Percentiles rank a stretch among this genome's conserved stretches.
Conservation (phyloP, 306 rosid species). For the Pueraria montana region DNA sequence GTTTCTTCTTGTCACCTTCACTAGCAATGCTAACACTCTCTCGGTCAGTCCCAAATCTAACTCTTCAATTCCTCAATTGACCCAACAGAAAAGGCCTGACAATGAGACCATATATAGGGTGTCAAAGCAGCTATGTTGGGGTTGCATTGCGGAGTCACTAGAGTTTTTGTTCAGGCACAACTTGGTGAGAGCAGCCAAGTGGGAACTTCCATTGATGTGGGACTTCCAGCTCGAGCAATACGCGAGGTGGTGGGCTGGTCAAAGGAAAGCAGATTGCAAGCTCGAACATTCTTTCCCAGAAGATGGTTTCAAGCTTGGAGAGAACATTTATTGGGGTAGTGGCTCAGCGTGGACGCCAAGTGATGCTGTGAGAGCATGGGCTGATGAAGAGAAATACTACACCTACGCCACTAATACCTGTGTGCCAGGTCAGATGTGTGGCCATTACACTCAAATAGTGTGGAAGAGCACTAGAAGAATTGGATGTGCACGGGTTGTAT, state of each 20-base stretch:
- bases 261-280: slow-evolving; percentile 74
- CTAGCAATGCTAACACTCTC: slow-evolving; percentile 7
- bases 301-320: slow-evolving; percentile 75
- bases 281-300: slow-evolving; percentile 85
- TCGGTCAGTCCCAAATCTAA: slow-evolving; percentile 33
- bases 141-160: slow-evolving; percentile 77
- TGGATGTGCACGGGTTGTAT: slow-evolving; percentile 82
- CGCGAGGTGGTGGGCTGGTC: slow-evolving; percentile 86
- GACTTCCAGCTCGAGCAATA: slow-evolving; percentile 77
- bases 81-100: slow-evolving; percentile 49
- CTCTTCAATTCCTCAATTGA: slow-evolving; percentile 29
- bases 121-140: slow-evolving; percentile 87
- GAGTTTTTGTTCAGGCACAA: slow-evolving; percentile 79
- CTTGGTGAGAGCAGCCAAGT: slow-evolving; percentile 70
- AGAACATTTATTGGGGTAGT: slow-evolving; percentile 89
- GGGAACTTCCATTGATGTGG: slow-evolving; percentile 77
- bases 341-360: slow-evolving; percentile 75
- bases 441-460: slow-evolving; percentile 90
- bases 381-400: slow-evolving; percentile 75
- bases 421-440: slow-evolving; percentile 78
- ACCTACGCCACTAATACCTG: slow-evolving; percentile 67
- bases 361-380: slow-evolving; percentile 81
- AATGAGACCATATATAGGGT: slow-evolving; percentile 70
- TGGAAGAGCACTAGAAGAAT: slow-evolving; percentile 76
- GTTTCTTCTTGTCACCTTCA: slow-evolving; percentile 42